phyloP scores from a whole-genome alignment of 805 yeast genomes.

The Metschnikowia proteae region DNA sequence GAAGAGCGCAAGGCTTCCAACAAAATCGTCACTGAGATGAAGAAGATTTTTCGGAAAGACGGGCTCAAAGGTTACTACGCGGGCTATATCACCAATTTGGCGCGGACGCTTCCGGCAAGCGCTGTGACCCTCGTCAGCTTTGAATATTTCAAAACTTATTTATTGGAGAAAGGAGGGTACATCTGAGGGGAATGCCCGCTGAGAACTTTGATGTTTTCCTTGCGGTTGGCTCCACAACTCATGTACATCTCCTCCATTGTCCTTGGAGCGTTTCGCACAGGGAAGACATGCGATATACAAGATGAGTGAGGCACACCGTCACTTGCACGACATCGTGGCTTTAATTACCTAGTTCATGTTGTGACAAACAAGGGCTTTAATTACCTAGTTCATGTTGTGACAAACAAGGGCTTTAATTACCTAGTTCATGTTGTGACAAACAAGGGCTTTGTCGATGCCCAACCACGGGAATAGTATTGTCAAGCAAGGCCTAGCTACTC shows the following conservation, averaged over 20 bases:
- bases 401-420: constrained; percentile 12
- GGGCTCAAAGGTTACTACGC: constrained; percentile 83
- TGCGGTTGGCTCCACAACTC: constrained; percentile 57
- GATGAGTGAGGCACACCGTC: constrained; percentile 10
- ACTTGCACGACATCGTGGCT: constrained; percentile 10
- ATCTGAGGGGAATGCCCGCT: background rate
- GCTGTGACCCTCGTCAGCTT: constrained; percentile 94
- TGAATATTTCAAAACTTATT: constrained; percentile 67
- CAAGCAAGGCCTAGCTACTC: constrained; percentile 18
- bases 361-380: constrained; percentile 22
- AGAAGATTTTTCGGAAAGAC: constrained; percentile 53
- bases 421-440: constrained; percentile 14
- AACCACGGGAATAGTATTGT: constrained; percentile 20
- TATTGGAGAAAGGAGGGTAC: constrained; percentile 35
- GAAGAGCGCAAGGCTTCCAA: constrained; percentile 20
- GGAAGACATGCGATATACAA: constrained; percentile 35
- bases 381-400: constrained; percentile 11
- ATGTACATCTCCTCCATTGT: constrained; percentile 31
- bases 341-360: constrained; percentile 7
- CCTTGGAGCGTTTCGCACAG: constrained; percentile 50
- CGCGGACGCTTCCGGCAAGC: constrained; percentile 90
- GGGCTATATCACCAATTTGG: constrained; percentile 80
- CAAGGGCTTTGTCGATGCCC: constrained; percentile 25
- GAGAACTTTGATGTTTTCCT: constrained; percentile 40
- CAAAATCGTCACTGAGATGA: constrained; percentile 30